Evolutionary conservation across 495 filamentous ascomycete genomes (phyloP), one percentile per base, ranked within the genome.

Genomic region (Physcia stellaris): DNA sequence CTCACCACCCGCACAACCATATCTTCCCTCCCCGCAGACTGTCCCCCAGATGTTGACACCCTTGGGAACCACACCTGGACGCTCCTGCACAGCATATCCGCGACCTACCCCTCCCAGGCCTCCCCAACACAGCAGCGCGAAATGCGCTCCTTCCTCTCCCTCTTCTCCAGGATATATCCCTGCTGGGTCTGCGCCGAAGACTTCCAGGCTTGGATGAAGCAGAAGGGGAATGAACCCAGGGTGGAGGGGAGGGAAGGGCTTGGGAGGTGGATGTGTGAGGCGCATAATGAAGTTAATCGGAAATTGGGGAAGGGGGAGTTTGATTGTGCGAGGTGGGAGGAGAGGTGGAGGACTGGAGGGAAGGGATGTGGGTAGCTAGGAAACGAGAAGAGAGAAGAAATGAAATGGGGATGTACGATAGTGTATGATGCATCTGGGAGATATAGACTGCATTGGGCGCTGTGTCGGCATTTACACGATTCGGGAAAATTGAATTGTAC

Each of bases 131-230:
- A 92, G 45, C 86, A 94, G 52, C 52, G 55, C 3, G 76, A 95
- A 37, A 80, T 90, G 58, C 63, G 58, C 37, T 64, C 67, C n/a
- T 96, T 98, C 59, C 69, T 98, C 48, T 55, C 58, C 16, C 57
- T 83, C 1, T 94, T 98, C 55, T 71, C 80, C 16, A 75, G 75
- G 40, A 55, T 96, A 3, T 98, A 98, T 46, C 90, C 90, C 21
- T 98, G 90, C 66, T 92, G 85, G 84, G 69, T 77, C 6, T 98
- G 90, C 59, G 92, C 86, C 27, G 82, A 85, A 45, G 92, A 95
- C 51, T 95, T 98, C 57, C 80, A 75, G 58, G 49, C 41, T 0
- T 96, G 86, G 73, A 82, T 96, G 64, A 66, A 62, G 43, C 71
- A 70, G 50, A 63, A 63, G n/a, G 64, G 65, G 49, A 80, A 87